Evolutionary conservation across 768 basidiomycete species (phyloP).

Genomic region (Crassisporium funariophilum): DNA sequence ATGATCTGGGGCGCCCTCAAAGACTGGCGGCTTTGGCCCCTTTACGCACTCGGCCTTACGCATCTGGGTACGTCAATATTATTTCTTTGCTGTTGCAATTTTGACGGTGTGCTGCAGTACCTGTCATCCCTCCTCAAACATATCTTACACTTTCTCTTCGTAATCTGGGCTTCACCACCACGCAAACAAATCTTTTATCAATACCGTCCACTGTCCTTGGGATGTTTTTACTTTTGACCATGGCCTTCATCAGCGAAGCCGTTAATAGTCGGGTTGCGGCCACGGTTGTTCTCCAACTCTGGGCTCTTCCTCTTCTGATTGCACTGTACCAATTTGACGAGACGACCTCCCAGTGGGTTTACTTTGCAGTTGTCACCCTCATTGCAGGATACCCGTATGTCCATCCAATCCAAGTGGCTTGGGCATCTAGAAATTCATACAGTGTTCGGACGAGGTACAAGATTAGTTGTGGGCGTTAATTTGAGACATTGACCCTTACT

Average conservation of each 20-base stretch:
- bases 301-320: conserved; percentile 64
- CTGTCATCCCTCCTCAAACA: conserved; percentile 57
- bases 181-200: conserved; percentile 60
- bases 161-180: conserved; percentile 64
- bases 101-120: conserved; percentile 38
- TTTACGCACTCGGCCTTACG: conserved; percentile 58
- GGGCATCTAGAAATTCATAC: conserved; percentile 62
- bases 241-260: conserved; percentile 54
- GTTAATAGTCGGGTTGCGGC: conserved; percentile 58
- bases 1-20: conserved; percentile 53
- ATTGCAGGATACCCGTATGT: conserved; percentile 59
- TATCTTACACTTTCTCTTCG: conserved; percentile 68
- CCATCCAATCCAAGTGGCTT: conserved; percentile 54
- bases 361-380: conserved; percentile 54
- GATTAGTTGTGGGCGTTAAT: conserved; percentile 21
- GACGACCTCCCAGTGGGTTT: conserved; percentile 56
- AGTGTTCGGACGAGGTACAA: conserved; percentile 58
- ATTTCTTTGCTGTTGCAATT: not conserved
- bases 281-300: conserved; percentile 56
- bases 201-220: conserved; percentile 61
- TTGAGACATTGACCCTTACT: not conserved
- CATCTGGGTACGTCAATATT: conserved; percentile 47
- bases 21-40: conserved; percentile 68
- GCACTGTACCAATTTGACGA: conserved; percentile 53
- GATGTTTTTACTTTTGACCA: conserved; percentile 47